Conservation (phyloP, 2,329 filamentous ascomycete species). For the Alternaria consortialis region DNA sequence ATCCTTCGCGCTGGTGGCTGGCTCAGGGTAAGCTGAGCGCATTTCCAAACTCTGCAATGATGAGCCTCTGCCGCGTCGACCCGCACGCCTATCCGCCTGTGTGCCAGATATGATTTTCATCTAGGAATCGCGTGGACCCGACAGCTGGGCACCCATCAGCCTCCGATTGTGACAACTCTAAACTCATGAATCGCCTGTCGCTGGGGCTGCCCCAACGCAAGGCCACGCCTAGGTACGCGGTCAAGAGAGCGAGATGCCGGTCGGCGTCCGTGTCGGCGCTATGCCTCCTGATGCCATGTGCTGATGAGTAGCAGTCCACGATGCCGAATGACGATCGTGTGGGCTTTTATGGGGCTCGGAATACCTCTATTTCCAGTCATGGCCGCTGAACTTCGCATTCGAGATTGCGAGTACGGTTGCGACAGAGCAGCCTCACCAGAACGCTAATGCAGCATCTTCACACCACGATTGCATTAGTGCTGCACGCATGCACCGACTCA, state of each 20-base stretch:
- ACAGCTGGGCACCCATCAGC: constrained; percentile 35
- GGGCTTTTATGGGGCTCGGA: constrained; percentile 6
- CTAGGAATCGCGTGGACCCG: constrained; percentile 38
- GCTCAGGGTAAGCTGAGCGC: constrained; percentile 28
- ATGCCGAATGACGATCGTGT: constrained; percentile 1
- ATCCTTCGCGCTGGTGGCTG: constrained; percentile 32
- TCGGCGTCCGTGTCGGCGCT: neutral
- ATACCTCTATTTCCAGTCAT: constrained; percentile 7
- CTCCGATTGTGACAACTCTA: constrained; percentile 42
- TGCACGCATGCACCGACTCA: constrained; percentile 11
- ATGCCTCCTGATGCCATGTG: constrained; percentile 3
- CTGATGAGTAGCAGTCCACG: neutral
- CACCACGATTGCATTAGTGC: constrained; percentile 19
- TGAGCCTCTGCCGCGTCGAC: constrained; percentile 21
- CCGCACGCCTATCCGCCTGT: constrained; percentile 25
- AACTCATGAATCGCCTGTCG: constrained; percentile 35
- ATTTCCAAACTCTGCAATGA: constrained; percentile 13
- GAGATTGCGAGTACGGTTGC: constrained; percentile 8
- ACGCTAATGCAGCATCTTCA: constrained; percentile 27
- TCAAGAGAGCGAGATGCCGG: constrained; percentile 10
- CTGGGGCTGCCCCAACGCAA: constrained; percentile 9
- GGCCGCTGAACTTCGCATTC: constrained; percentile 11
- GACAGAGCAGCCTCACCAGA: constrained; percentile 24
- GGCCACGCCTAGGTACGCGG: constrained; percentile 7
- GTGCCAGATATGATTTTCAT: constrained; percentile 42